Evolutionary conservation across 23 red algal species (phyloP).

Genomic region (Cyanidioschyzon merolae): DNA sequence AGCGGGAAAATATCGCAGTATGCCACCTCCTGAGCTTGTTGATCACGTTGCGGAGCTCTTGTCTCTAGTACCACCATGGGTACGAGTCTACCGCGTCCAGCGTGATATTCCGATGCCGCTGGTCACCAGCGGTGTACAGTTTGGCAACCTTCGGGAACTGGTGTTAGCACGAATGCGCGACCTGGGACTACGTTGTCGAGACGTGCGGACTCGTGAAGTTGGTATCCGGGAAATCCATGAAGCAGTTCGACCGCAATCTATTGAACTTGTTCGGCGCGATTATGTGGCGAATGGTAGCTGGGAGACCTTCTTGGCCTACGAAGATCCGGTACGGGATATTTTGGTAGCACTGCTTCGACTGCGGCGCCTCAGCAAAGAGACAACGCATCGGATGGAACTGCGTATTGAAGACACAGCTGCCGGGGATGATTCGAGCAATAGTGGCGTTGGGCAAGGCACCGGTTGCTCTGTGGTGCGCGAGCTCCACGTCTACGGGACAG

Average conservation of each 20-base stretch:
- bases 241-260: conserved; percentile 54
- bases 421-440: background rate
- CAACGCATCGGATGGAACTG: conserved; percentile 60
- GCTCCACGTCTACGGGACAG: conserved; percentile 96
- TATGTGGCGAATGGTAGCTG: conserved; percentile 96
- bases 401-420: background rate
- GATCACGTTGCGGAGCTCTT: conserved; percentile 69
- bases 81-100: conserved; percentile 92
- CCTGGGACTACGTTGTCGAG: conserved; percentile 77
- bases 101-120: conserved; percentile 99
- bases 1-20: conserved; percentile 74
- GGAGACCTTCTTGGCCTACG: conserved; percentile 96
- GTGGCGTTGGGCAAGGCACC: background rate
- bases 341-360: conserved; percentile 74
- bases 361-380: conserved; percentile 29
- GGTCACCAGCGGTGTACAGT: conserved; percentile 88
- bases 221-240: conserved; percentile 90
- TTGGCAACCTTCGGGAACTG: conserved; percentile 92
- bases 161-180: conserved; percentile 71
- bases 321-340: conserved; percentile 92
- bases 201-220: conserved; percentile 95
- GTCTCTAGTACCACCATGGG: conserved; percentile 85
- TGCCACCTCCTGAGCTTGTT: conserved; percentile 62
- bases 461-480: conserved; percentile 82
- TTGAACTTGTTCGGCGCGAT: conserved; percentile 90